Conservation (phyloP, 108 stramenopile genomes). For the Nitzschia inconspicua region DNA sequence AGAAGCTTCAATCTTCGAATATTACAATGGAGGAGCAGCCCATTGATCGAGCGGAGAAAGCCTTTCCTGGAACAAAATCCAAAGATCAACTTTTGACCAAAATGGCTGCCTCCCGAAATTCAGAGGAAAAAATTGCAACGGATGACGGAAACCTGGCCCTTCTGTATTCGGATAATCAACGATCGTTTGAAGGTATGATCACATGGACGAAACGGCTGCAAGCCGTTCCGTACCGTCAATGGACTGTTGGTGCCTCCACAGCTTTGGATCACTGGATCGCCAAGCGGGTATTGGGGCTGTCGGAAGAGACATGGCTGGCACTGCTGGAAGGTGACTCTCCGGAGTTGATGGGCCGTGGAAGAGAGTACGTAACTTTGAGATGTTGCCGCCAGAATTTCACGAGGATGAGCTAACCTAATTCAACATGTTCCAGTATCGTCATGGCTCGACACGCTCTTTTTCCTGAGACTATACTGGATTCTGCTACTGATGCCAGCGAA, state of each 20-base stretch:
- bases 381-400: no score
- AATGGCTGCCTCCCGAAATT: not conserved
- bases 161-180: constrained; percentile 40
- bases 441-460: constrained; percentile 70
- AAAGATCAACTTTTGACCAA: not conserved
- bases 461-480: constrained; percentile 61
- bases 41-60: constrained; percentile 25
- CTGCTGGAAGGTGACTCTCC: constrained; percentile 73
- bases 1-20: constrained; percentile 10
- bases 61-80: constrained; percentile 11
- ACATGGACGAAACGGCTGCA: constrained; percentile 67
- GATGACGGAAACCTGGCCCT: constrained; percentile 15
- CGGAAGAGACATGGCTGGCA: constrained; percentile 68
- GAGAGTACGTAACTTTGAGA: constrained; percentile 15
- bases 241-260: constrained; percentile 80
- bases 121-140: constrained; percentile 9
- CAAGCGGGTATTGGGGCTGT: constrained; percentile 58
- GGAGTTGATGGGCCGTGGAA: constrained; percentile 38
- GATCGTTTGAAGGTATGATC: constrained; percentile 65
- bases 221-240: constrained; percentile 69
- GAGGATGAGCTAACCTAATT: constrained; percentile 13
- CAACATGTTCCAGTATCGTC: constrained; percentile 42
- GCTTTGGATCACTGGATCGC: constrained; percentile 90
- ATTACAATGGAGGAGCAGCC: not conserved
- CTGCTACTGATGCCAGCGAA: constrained; percentile 20